Evolutionary conservation across 139 green algal species (phyloP).

Genomic region (Penium margaritaceum): DNA sequence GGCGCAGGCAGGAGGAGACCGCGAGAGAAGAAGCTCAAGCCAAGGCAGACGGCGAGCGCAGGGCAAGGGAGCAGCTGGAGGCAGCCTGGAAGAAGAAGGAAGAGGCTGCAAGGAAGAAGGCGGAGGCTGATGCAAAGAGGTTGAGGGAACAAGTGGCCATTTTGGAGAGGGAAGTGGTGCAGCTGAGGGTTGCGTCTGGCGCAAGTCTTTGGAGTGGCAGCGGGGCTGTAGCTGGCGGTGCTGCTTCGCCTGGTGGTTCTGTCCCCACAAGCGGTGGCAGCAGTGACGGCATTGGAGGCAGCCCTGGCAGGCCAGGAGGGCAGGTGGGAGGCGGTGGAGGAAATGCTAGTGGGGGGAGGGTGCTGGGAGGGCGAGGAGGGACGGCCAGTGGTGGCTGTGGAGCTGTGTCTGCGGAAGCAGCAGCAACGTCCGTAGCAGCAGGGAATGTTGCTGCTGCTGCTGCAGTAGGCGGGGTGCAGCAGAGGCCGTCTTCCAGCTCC

Average conservation of each 20-base stretch:
- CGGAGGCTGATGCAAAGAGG: neutral
- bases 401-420: no score
- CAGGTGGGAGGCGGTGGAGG: no score
- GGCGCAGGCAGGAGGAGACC: slow-evolving; percentile 20
- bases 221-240: neutral
- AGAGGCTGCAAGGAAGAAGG: neutral
- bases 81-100: slow-evolving; percentile 8
- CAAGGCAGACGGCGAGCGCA: neutral
- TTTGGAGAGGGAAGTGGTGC: slow-evolving; percentile 18
- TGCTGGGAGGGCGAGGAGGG: no score
- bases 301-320: no score
- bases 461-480: neutral
- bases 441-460: neutral
- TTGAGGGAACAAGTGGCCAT: slow-evolving; percentile 10
- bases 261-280: no score
- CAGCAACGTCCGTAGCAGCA: neutral
- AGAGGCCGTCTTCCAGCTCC: no score
- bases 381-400: no score
- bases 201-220: neutral
- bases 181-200: neutral
- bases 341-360: no score
- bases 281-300: no score
- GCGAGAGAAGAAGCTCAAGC: slow-evolving; percentile 4
- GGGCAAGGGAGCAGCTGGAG: slow-evolving; percentile 16
- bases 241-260: no score